Evolutionary conservation across 108 stramenopile species (phyloP).

Genomic region (Pseudonitzschia pungens): DNA sequence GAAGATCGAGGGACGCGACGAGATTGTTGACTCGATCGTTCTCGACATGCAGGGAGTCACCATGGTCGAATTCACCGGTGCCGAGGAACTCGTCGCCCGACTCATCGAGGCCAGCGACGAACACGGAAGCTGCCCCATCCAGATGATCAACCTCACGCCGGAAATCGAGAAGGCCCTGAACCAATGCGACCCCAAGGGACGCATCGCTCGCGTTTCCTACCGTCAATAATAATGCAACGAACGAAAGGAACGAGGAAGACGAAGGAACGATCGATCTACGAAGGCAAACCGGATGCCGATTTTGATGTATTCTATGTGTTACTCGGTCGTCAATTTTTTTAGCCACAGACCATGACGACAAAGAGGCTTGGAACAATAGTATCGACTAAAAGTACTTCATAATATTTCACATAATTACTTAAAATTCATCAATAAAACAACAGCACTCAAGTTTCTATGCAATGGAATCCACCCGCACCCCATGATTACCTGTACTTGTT

Average conservation of each 20-base stretch:
- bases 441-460: too few relatives aligned
- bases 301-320: not conserved
- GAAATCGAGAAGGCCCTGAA: slow-evolving; percentile 22
- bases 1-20: slow-evolving; percentile 13
- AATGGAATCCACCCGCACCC: too few relatives aligned
- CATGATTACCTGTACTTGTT: too few relatives aligned
- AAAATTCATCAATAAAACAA: too few relatives aligned
- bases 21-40: slow-evolving; percentile 15
- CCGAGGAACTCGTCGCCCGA: slow-evolving; percentile 41
- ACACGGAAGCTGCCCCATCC: slow-evolving; percentile 16
- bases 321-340: not conserved
- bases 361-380: too few relatives aligned
- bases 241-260: not conserved
- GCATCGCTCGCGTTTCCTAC: slow-evolving; percentile 15
- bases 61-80: slow-evolving; percentile 39
- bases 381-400: too few relatives aligned
- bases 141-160: slow-evolving; percentile 30
- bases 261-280: not conserved
- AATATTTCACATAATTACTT: too few relatives aligned
- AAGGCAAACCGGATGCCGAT: not conserved
- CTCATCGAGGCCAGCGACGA: slow-evolving; percentile 30
- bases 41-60: slow-evolving; percentile 37
- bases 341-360: not conserved
- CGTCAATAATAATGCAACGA: not conserved
- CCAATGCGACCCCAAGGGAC: slow-evolving; percentile 25